These are phyloP conservation scores for Chytriomyces sp. DNA, from an alignment of 192 early-diverging fungal genomes.

Conservation along the genomic window DNA sequence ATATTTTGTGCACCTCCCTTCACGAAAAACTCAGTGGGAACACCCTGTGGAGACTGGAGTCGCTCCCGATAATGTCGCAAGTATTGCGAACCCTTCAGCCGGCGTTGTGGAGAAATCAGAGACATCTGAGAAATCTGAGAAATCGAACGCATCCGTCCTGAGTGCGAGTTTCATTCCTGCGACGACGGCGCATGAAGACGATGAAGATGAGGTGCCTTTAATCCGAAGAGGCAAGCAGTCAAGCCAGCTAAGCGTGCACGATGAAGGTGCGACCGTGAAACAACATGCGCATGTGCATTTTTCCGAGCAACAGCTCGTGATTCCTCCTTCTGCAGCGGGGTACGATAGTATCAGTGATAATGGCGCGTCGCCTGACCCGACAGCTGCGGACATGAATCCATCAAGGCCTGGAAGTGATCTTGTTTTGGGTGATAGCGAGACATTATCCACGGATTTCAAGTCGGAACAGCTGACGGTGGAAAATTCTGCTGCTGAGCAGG, in stretches of 20 bases:
- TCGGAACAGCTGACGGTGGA: neutral
- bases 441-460: neutral
- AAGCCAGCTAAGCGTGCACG: neutral
- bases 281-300: neutral
- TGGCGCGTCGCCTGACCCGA: neutral
- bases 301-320: neutral
- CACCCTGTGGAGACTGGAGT: conserved; percentile 6
- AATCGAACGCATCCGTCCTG: neutral
- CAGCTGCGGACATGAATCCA: neutral
- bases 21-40: conserved; percentile 9
- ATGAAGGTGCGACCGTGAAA: neutral
- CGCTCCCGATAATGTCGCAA: neutral
- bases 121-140: neutral
- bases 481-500: neutral
- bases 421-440: neutral
- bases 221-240: neutral
- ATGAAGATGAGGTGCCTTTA: conserved; percentile 29
- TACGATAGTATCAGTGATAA: neutral
- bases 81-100: neutral
- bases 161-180: neutral
- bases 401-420: neutral
- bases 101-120: neutral
- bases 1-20: conserved; percentile 1
- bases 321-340: neutral
- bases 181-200: conserved; percentile 14